These are phyloP conservation scores for barrel medic (Medicago truncatula) DNA, from an alignment of 306 rosid genomes.

Conservation along the genomic window MtrunA17r5.0-ANR NC_053044.1:42790501-42791000, in stretches of 20 bases:
- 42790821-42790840: slow-evolving; percentile 57
- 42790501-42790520: neutral
- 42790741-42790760: too few species aligned
- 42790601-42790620: too few species aligned
- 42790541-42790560: too few species aligned
- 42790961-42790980: slow-evolving; percentile 49
- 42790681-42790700: too few species aligned
- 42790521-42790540: too few species aligned
- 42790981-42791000: slow-evolving; percentile 52
- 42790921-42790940: slow-evolving; percentile 29
- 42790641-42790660: too few species aligned
- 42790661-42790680: too few species aligned
- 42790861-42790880: slow-evolving; percentile 61
- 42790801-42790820: neutral
- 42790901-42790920: slow-evolving; percentile 55
- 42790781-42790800: neutral
- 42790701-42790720: too few species aligned
- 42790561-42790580: too few species aligned
- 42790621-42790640: too few species aligned
- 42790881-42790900: slow-evolving; percentile 67
- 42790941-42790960: slow-evolving; percentile 44
- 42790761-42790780: neutral
- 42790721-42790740: too few species aligned
- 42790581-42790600: too few species aligned
- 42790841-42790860: slow-evolving; percentile 73